phyloP scores from a whole-genome alignment of 1,284 basidiomycete genomes.

The Naganishia sp. region DNA sequence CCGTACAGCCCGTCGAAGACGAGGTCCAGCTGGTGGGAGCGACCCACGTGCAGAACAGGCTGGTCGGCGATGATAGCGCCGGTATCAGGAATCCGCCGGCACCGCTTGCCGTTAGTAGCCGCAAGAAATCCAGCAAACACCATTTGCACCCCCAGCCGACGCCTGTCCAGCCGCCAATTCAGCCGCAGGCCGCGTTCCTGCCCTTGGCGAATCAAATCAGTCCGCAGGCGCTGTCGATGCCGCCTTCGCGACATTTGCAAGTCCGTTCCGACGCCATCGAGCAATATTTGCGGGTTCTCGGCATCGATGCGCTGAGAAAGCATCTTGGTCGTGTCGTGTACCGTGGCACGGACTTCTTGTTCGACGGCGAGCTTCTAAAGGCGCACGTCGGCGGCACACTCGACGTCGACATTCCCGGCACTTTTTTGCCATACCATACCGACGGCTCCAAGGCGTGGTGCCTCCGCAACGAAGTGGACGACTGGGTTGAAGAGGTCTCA shows the following conservation, averaged over 20 bases:
- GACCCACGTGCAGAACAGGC: conserved; percentile 12
- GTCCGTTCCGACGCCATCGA: conserved; percentile 34
- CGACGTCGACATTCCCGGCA: conserved; percentile 31
- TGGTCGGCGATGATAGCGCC: conserved; percentile 13
- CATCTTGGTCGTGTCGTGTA: conserved; percentile 30
- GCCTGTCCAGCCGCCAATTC: conserved; percentile 2
- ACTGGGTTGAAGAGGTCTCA: conserved; percentile 45
- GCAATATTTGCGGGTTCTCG: conserved; percentile 29
- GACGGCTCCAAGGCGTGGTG: conserved; percentile 39
- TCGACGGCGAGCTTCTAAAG: conserved; percentile 29
- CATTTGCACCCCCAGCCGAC: conserved; percentile 8
- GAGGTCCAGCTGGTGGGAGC: conserved; percentile 29
- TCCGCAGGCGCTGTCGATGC: conserved; percentile 22
- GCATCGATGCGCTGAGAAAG: conserved; percentile 29
- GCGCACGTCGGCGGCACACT: conserved; percentile 28
- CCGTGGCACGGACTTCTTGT: conserved; percentile 23
- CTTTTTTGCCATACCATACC: conserved; percentile 17
- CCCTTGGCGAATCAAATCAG: conserved; percentile 16
- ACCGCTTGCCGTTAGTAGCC: neutral
- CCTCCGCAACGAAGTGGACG: conserved; percentile 46
- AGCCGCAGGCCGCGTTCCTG: neutral
- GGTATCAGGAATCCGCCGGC: conserved; percentile 6
- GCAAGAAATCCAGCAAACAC: conserved; percentile 25
- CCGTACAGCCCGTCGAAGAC: conserved; percentile 35
- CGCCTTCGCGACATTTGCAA: conserved; percentile 23